Conservation (phyloP, 345 rosid species). For the Eucalyptus cloeziana region DNA sequence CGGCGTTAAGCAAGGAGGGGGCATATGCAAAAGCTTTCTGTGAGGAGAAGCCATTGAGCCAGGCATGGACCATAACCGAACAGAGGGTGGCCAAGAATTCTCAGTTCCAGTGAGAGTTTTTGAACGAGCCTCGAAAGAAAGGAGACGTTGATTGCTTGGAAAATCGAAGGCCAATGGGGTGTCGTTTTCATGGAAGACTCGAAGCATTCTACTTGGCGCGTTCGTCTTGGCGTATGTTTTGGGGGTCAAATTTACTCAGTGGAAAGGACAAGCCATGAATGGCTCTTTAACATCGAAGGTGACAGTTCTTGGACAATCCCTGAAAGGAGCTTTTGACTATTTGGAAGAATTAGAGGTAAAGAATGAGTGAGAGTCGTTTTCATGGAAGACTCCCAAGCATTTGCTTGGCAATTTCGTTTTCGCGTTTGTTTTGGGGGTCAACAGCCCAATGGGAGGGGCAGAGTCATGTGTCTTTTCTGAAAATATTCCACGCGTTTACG, state of each 20-base stretch:
- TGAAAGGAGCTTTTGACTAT: neutral
- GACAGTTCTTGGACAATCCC: neutral
- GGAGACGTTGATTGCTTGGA: neutral
- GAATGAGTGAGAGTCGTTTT: neutral
- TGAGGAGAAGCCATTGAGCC: neutral
- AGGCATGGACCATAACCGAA: neutral
- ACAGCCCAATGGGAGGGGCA: neutral
- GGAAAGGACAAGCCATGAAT: neutral
- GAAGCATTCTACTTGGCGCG: constrained; percentile 1
- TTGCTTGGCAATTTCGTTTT: neutral
- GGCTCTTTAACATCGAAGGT: neutral
- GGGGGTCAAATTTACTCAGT: neutral
- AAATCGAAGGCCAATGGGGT: neutral
- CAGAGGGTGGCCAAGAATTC: neutral
- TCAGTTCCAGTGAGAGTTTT: neutral
- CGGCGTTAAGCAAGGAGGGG: no score
- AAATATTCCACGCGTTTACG: neutral
- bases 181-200: neutral
- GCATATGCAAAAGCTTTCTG: no score
- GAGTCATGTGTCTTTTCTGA: neutral
- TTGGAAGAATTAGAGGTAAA: neutral
- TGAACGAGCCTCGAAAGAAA: neutral
- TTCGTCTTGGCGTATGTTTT: neutral
- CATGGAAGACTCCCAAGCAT: neutral
- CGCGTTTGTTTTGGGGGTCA: neutral